These are phyloP conservation scores for Glomus cerebriforme DNA, from an alignment of 192 early-diverging fungal species.

Conservation along the genomic window DNA sequence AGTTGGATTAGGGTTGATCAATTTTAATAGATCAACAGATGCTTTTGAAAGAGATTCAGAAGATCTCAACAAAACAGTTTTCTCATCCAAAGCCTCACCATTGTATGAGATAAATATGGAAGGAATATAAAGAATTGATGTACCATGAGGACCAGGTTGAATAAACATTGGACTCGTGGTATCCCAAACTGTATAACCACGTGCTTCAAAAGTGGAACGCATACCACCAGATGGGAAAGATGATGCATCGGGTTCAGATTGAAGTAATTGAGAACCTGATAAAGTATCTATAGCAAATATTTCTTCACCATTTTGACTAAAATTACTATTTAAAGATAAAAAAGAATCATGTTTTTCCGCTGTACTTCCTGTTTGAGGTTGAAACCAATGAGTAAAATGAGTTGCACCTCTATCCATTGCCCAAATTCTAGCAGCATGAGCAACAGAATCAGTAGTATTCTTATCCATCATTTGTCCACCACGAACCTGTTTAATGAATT, in stretches of 20 bases:
- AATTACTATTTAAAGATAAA: constrained; percentile 83
- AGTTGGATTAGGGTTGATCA: constrained; percentile 63
- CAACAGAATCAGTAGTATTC: constrained; percentile 95
- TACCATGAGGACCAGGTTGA: constrained; percentile 89
- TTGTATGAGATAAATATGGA: constrained; percentile 99
- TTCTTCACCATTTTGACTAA: constrained; percentile 85
- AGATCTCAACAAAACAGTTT: constrained; percentile 95
- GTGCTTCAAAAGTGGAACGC: constrained; percentile 97
- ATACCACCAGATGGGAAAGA: constrained; percentile 99
- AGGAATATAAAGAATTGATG: constrained; percentile 92
- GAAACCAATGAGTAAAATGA: constrained; percentile 99
- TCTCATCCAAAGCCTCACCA: constrained; percentile 98
- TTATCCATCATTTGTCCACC: constrained; percentile 89
- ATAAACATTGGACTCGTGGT: constrained; percentile 96
- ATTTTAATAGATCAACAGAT: constrained; percentile 74
- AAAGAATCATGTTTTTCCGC: constrained; percentile 99
- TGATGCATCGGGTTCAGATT: constrained; percentile 99
- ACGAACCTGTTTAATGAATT: constrained; percentile 91
- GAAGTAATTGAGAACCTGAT: constrained; percentile 95
- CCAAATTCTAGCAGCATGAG: constrained; percentile 98
- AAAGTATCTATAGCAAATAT: constrained; percentile 90
- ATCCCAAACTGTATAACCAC: constrained; percentile 99
- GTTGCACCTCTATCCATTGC: constrained; percentile 96
- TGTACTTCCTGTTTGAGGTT: constrained; percentile 97
- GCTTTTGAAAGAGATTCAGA: constrained; percentile 84